phyloP scores from a whole-genome alignment of 75 land plant species.

The Selaginella moellendorffii region DNA sequence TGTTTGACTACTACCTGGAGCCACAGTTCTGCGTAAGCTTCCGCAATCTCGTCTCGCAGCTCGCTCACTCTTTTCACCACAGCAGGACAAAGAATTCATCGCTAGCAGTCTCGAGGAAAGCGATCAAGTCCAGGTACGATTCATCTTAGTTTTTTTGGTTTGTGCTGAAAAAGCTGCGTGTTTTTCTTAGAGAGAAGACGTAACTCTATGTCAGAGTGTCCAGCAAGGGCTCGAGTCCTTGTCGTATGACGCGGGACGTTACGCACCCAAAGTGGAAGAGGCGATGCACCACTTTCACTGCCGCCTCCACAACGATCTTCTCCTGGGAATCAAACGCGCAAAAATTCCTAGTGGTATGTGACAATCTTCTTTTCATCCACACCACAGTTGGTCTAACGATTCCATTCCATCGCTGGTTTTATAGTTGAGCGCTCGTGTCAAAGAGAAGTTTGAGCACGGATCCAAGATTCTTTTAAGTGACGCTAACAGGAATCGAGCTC shows the following conservation, averaged over 20 bases:
- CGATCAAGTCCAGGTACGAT: slow-evolving; percentile 67
- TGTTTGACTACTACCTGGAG: slow-evolving; percentile 79
- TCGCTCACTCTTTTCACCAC: slow-evolving; percentile 7
- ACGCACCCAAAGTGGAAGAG: slow-evolving; percentile 68
- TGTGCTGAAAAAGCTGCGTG: neutral
- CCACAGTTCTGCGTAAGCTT: neutral
- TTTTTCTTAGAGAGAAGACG: slow-evolving; percentile 56
- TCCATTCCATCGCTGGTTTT: no score
- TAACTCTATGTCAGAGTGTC: slow-evolving; percentile 59
- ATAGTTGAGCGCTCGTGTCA: no score
- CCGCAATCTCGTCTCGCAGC: neutral
- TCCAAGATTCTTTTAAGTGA: no score
- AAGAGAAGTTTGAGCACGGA: no score
- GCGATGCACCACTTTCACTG: slow-evolving; percentile 96
- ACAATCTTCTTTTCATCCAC: no score
- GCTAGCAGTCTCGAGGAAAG: slow-evolving; percentile 60
- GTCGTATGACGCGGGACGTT: slow-evolving; percentile 56
- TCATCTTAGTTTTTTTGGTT: neutral
- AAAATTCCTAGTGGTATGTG: no score
- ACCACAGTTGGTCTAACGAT: no score
- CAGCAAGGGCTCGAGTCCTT: slow-evolving; percentile 74
- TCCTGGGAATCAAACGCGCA: neutral
- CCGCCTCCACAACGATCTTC: slow-evolving; percentile 36
- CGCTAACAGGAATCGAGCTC: no score
- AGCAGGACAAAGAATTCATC: slow-evolving; percentile 57